Conservation (phyloP, 179 eudicot genomes). For the Heliamphora pulchella region DNA sequence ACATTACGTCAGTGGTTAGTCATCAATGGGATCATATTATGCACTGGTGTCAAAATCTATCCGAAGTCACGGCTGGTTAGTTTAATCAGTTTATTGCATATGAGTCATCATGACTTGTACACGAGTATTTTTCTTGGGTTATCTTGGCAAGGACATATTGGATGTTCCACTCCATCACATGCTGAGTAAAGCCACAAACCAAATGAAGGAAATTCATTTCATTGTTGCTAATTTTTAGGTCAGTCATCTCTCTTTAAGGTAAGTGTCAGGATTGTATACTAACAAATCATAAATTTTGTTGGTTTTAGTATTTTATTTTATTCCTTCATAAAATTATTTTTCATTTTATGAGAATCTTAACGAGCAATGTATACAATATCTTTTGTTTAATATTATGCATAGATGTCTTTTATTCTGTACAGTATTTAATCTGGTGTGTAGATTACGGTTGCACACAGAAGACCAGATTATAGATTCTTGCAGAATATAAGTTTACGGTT, state of each 20-base stretch:
- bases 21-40: not conserved
- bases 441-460: too few species aligned
- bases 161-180: not conserved
- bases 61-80: not conserved
- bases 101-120: not conserved
- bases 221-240: not conserved
- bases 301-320: too few species aligned
- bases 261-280: too few species aligned
- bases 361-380: too few species aligned
- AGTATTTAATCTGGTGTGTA: too few species aligned
- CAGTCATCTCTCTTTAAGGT: constrained; percentile 1
- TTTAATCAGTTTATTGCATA: not conserved
- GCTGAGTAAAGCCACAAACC: not conserved
- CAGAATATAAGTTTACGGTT: too few species aligned
- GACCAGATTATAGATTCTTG: too few species aligned
- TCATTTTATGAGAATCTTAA: too few species aligned
- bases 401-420: too few species aligned
- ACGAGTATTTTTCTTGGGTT: not conserved
- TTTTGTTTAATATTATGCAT: too few species aligned
- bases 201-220: not conserved
- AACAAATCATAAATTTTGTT: too few species aligned
- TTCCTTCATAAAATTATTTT: too few species aligned
- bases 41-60: not conserved
- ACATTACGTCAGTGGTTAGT: not conserved
- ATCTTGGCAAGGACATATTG: not conserved